Base-by-base conservation (phyloP, 148 eudicot genomes). In the Spergularia bocconei region DNA sequence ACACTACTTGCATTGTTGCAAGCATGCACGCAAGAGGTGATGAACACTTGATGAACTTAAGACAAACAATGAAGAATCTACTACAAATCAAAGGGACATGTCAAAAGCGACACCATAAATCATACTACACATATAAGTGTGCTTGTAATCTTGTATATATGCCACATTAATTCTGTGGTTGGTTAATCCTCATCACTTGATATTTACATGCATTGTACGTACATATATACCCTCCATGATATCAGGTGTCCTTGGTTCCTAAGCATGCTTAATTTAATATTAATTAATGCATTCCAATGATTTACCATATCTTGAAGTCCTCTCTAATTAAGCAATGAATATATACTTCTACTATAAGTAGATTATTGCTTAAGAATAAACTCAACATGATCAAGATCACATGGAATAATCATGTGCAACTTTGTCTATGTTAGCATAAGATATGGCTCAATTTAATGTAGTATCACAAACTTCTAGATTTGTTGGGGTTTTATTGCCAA, bases 371-470 rank as follows among this genome's bases (percentile, higher is more conserved):
- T 67, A 57, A 51, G 33, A 41, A 23, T 55, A 29, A 55, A 47
- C 68, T 77, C 25, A 77, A 57, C 16, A 78, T 25, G 55, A 47
- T 77, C 76, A 72, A 2, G 33, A 44, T 66, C 77, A 47, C 60
- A 78, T 72, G 76, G 38, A 63, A 12, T 48, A 66, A 78, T 78
- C 72, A 78, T 72, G 72, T 65, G 72, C 20, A 48, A 52, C 33
- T 62, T 64, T 15, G 39, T 62, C 5, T 61, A 72, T 58, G 65
- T 39, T 44, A 62, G 47, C 58, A 13, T 21, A 73, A 60, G 21
- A 48, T 59, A 72, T 25, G 67, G 67, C 53, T 15, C 19, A 59
- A n/a, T 16, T 60, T 72, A 39, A 59, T 19, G 19, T 57, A 71
- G 21, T 25, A 71, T 1, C 55, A 29, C 55, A 57, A 21, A 25